These are phyloP conservation scores for Dothiorella sarmentorum DNA, from an alignment of 2,329 filamentous ascomycete genomes.

Conservation along the genomic window DNA sequence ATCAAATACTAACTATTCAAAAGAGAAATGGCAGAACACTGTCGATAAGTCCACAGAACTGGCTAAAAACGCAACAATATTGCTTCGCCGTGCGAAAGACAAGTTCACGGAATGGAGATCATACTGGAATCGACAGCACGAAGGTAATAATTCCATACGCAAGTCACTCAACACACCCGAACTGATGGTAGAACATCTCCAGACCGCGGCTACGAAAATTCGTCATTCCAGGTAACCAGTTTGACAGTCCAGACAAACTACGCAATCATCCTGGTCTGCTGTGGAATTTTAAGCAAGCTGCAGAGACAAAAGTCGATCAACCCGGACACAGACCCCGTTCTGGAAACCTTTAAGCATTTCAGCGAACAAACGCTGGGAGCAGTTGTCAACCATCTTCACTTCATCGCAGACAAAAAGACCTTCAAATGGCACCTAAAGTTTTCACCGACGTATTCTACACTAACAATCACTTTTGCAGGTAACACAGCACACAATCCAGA, in stretches of 20 bases:
- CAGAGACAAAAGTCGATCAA: background rate
- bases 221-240: background rate
- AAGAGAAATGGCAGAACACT: background rate
- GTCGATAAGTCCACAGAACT: background rate
- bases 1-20: background rate
- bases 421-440: background rate
- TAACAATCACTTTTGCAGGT: constrained; percentile 1
- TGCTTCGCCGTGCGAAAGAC: background rate
- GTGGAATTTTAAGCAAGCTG: background rate
- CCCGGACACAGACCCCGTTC: no score
- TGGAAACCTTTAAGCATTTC: background rate
- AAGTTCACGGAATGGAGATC: background rate
- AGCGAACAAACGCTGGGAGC: background rate
- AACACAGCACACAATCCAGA: background rate
- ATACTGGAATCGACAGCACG: background rate
- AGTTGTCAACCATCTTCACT: background rate
- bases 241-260: background rate
- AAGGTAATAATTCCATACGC: background rate
- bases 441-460: background rate
- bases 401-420: background rate
- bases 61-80: background rate
- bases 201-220: background rate
- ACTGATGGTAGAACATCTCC: background rate
- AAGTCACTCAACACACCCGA: background rate
- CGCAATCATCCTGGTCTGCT: background rate